These are phyloP conservation scores for Penicillium turbatum DNA, from an alignment of 495 filamentous ascomycete species.

Conservation along the genomic window DNA sequence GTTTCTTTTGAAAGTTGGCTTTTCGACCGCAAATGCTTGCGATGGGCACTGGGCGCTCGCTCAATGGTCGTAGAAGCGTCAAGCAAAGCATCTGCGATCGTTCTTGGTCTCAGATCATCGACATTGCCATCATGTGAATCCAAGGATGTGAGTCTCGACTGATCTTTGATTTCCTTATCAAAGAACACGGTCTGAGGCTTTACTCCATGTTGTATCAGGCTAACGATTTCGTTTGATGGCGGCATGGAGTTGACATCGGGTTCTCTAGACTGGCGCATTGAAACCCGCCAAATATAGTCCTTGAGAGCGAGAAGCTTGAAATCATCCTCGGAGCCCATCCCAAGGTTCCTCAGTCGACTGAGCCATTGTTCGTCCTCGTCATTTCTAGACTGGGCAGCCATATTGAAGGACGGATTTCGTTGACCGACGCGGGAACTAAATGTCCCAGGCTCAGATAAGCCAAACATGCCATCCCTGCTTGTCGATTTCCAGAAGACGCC, in stretches of 20 bases:
- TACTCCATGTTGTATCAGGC: slow-evolving; percentile 64
- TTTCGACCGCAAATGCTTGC: slow-evolving; percentile 47
- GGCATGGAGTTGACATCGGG: slow-evolving; percentile 30
- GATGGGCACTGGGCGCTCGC: slow-evolving; percentile 54
- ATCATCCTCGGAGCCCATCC: slow-evolving; percentile 81
- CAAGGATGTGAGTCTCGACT: slow-evolving; percentile 38
- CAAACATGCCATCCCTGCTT: slow-evolving; percentile 61
- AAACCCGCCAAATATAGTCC: slow-evolving; percentile 89
- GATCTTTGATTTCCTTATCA: slow-evolving; percentile 58
- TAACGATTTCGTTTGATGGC: slow-evolving; percentile 62
- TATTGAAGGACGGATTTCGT: slow-evolving; percentile 26
- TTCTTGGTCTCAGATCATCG: slow-evolving; percentile 54
- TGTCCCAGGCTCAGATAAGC: slow-evolving; percentile 45
- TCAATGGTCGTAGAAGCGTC: slow-evolving; percentile 92
- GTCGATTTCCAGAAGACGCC: slow-evolving; percentile 82
- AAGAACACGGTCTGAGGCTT: slow-evolving; percentile 89
- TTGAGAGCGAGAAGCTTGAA: slow-evolving; percentile 79
- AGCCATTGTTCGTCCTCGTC: slow-evolving; percentile 99
- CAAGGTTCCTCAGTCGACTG: slow-evolving; percentile 72
- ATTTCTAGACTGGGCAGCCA: slow-evolving; percentile 54
- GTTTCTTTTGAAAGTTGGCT: slow-evolving; percentile 47
- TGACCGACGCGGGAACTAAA: slow-evolving; percentile 25
- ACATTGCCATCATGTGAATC: slow-evolving; percentile 19
- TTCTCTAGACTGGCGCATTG: slow-evolving; percentile 60
- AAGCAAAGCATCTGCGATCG: slow-evolving; percentile 83